These are phyloP conservation scores for Vaccinium darrowii DNA, from an alignment of 148 eudicot genomes.

Conservation along the genomic window DNA sequence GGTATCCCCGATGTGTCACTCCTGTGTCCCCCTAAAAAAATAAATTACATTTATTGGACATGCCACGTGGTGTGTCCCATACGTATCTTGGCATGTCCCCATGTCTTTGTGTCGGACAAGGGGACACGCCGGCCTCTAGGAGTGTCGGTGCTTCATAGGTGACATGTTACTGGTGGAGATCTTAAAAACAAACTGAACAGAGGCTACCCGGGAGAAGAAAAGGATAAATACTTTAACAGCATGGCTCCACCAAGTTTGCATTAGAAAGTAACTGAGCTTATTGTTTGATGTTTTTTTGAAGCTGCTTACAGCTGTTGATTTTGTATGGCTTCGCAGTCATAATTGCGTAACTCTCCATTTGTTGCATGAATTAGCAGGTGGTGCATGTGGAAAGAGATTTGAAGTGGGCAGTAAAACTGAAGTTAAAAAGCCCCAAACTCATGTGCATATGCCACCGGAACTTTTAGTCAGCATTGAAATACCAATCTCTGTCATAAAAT, in stretches of 20 bases:
- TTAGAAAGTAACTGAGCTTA: not conserved
- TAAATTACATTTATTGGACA: too few species aligned
- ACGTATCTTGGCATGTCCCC: too few species aligned
- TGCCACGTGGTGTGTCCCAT: too few species aligned
- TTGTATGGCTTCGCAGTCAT: not conserved
- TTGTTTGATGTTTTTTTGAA: not conserved
- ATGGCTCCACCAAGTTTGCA: not conserved
- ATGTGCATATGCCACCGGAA: constrained; percentile 87
- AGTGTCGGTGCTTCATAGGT: too few species aligned
- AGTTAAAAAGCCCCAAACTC: constrained; percentile 35
- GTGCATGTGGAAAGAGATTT: constrained; percentile 23
- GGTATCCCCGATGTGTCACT: too few species aligned
- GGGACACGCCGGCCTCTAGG: too few species aligned
- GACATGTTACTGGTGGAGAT: not conserved
- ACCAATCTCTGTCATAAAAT: constrained; percentile 48
- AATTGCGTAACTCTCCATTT: not conserved
- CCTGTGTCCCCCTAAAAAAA: too few species aligned
- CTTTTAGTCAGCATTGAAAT: constrained; percentile 69
- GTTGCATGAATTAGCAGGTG: constrained; percentile 20
- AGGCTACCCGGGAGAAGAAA: not conserved
- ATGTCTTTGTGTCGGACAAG: too few species aligned
- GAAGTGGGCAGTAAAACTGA: constrained; percentile 21
- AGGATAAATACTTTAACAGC: not conserved
- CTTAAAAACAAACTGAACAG: not conserved
- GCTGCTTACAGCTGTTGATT: not conserved